Conservation (phyloP, 2,329 filamentous ascomycete species). For the Nigrospora oryzae region DNA sequence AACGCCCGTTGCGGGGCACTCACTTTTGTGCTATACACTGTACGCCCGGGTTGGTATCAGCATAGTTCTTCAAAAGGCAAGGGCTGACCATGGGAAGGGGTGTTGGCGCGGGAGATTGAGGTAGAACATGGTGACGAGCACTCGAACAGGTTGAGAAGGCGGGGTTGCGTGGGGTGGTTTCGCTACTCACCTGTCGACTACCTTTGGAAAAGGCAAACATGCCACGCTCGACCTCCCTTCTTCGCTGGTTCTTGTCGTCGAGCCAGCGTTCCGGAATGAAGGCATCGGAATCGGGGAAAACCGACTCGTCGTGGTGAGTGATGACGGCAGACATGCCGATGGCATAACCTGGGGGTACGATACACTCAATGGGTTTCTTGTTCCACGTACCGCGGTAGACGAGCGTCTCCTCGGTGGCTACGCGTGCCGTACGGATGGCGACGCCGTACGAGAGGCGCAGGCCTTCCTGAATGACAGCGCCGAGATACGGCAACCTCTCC, state of each 20-base stretch:
- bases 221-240: conserved; percentile 23
- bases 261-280: conserved; percentile 33
- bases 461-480: conserved; percentile 26
- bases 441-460: conserved; percentile 24
- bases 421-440: conserved; percentile 15
- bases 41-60: background rate
- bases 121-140: no score
- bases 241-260: conserved; percentile 15
- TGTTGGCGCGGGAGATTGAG: no score
- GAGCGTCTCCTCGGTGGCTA: conserved; percentile 19
- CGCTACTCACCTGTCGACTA: conserved; percentile 9
- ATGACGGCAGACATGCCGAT: conserved; percentile 28
- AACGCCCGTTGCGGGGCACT: background rate
- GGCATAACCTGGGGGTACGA: conserved; percentile 24
- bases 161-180: no score
- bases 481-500: conserved; percentile 26
- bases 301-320: conserved; percentile 27
- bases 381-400: conserved; percentile 13
- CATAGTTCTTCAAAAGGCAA: background rate
- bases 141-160: background rate
- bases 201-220: conserved; percentile 32
- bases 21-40: background rate
- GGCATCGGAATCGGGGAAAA: conserved; percentile 26
- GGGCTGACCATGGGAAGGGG: background rate
- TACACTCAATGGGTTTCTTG: conserved; percentile 4